A percentile compares a stretch with the other conserved stretches of the same genome.
phyloP scores from a whole-genome alignment of 768 basidiomycete genomes.

The button mushroom (Agaricus bisporus) region DNA sequence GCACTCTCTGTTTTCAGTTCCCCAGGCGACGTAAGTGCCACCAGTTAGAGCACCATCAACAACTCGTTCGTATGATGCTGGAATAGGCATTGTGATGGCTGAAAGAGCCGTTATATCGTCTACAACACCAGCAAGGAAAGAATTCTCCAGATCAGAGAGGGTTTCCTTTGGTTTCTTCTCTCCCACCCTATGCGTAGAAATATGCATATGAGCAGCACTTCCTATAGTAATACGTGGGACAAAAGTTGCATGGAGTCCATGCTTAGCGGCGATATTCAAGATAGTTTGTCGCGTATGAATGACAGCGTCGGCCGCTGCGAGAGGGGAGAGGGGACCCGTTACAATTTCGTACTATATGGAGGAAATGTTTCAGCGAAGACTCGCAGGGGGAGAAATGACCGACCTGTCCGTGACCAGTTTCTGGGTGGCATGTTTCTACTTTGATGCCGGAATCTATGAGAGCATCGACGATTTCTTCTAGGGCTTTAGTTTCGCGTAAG shows the following conservation, averaged over 20 bases:
- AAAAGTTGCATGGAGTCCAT: slow-evolving; percentile 62
- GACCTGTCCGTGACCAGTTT: slow-evolving; percentile 58
- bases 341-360: slow-evolving; percentile 47
- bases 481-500: slow-evolving; percentile 30
- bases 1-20: slow-evolving; percentile 62
- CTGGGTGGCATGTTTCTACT: slow-evolving; percentile 62
- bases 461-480: slow-evolving; percentile 55
- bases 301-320: slow-evolving; percentile 63
- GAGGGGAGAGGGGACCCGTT: slow-evolving; percentile 58
- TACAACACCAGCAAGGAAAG: slow-evolving; percentile 58
- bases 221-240: slow-evolving; percentile 51
- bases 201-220: slow-evolving; percentile 53
- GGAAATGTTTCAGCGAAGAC: neutral
- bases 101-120: slow-evolving; percentile 50
- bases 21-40: slow-evolving; percentile 67
- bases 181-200: slow-evolving; percentile 49
- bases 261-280: slow-evolving; percentile 51
- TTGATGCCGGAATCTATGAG: slow-evolving; percentile 48
- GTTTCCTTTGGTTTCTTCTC: slow-evolving; percentile 4
- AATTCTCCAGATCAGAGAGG: slow-evolving; percentile 35
- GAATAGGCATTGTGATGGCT: slow-evolving; percentile 53
- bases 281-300: slow-evolving; percentile 66
- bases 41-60: slow-evolving; percentile 63
- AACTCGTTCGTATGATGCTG: slow-evolving; percentile 60
- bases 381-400: neutral